Evolutionary conservation across 345 rosid genomes (phyloP), one percentile per base, ranked within the genome.

Genomic region (Moringa oleifera): DNA sequence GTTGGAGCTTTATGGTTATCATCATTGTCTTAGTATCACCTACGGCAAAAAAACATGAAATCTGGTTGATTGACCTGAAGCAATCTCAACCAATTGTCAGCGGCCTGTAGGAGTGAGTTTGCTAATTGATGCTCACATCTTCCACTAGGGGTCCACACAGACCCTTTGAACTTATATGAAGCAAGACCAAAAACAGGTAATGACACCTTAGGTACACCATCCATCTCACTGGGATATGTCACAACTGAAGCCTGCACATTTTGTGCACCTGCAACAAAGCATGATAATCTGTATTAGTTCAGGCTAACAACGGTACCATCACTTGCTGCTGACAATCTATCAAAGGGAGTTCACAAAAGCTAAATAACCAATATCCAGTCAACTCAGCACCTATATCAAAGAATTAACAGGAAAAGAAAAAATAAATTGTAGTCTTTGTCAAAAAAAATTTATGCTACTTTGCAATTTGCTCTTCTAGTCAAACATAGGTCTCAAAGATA

Each of bases 161-260:
- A 82, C 22, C 86, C 89, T 79, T 79, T 82, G 66, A 88, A 79
- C 78, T 88, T 94, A 70, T 88, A 88, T 21, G 92, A 81, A 36
- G 96, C 96, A 21, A 94, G 91, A 58, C 91, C 97, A 57, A 83
- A 83, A 24, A 80, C 79, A 17, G 85, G 86, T 70, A 94, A 71
- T 15, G 68, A 57, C 45, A 78, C 76, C 76, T 71, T 83, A 53
- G 73, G 79, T 56, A 69, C 64, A 46, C 65, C 61, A 25, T 69
- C 78, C 68, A 66, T 61, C 63, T 79, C 85, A 45, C 59, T 53
- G 51, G 53, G 63, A 23, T 59, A 69, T 18, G 64, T 71, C 28
- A 23, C 57, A 20, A 22, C 47, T 33, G 77, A 74, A 71, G 76
- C 72, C 64, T 53, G 23, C 19, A 68, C 57, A 41, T 36, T 31